Conservation (phyloP, 2,329 filamentous ascomycete genomes). For the Exophiala sideris region DNA sequence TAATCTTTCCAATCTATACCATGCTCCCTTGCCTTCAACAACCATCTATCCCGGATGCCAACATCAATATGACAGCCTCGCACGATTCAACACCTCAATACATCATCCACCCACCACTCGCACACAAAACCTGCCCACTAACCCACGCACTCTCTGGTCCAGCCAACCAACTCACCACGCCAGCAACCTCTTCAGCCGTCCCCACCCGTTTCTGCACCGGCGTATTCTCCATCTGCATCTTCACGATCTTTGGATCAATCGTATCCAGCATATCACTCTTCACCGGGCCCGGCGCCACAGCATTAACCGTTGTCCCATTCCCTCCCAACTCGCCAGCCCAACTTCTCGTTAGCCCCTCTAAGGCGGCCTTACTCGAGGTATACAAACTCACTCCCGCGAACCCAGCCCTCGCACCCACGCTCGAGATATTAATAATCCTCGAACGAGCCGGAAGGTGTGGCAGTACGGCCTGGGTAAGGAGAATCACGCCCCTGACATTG, state of each 20-base stretch:
- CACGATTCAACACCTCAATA: constrained; percentile 17
- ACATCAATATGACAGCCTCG: neutral
- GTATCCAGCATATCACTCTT: constrained; percentile 57
- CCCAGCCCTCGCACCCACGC: constrained; percentile 50
- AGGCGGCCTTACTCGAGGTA: constrained; percentile 56
- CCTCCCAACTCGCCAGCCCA: constrained; percentile 58
- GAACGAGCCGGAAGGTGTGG: constrained; percentile 47
- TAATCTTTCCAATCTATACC: too few relatives aligned
- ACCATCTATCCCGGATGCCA: too few relatives aligned
- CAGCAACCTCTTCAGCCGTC: constrained; percentile 53
- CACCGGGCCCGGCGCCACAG: constrained; percentile 58
- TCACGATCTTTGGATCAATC: constrained; percentile 49
- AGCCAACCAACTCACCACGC: constrained; percentile 56
- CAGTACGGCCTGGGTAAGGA: constrained; percentile 54
- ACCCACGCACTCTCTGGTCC: constrained; percentile 50
- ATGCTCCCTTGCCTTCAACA: too few relatives aligned
- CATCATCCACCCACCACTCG: constrained; percentile 47
- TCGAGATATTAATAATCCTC: constrained; percentile 60
- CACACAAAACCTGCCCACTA: constrained; percentile 55
- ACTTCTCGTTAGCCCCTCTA: constrained; percentile 58
- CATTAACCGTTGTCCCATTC: constrained; percentile 59
- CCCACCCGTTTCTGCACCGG: constrained; percentile 52
- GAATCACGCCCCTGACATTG: constrained; percentile 54
- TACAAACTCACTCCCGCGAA: constrained; percentile 51
- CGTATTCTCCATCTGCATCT: constrained; percentile 50